Evolutionary conservation across 345 rosid species (phyloP), one percentile per base, ranked within the genome.

Genomic region (Clarkia xantiana): DNA sequence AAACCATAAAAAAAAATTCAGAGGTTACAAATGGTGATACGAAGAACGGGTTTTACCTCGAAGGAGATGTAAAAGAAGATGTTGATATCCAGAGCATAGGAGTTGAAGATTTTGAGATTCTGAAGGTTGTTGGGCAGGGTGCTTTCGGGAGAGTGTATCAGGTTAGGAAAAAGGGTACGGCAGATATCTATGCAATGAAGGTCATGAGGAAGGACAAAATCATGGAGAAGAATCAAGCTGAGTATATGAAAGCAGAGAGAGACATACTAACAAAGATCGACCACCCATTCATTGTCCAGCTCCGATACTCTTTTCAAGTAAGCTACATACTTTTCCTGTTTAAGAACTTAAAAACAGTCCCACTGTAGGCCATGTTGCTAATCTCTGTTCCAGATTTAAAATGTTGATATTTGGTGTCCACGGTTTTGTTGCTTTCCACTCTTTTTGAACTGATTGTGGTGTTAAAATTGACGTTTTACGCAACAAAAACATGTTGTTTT

Each of bases 161-260:
- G 59, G 98, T 86, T 48, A 83, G 85, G 81, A 79, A 79, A 49
- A 86, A 66, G 58, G 84, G 80, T 18, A 79, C 98, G 0, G 68
- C 81, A 7, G 94, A 91, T 64, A 81, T 91, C 57, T 83, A 63
- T 53, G 98, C 98, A 2, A 91, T 91, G 98, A 91, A 91, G 77
- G 98, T 91, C 52, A 80, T 91, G 96, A 66, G 98, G 44, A 91
- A 91, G 76, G 98, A 91, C 63, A 78, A 67, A 55, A 81, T 91
- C 11, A 73, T 91, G 77, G 94, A 91, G 79, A 86, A 78, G 72
- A 78, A 91, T 68, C 96, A 84, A 41, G 93, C 78, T 1, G 95
- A 75, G 51, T 91, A 86, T 78, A 91, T 84, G 98, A 84, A 80
- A 72, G 89, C 94, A 16, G 98, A 91, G 68, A 86, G 91, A 48